These are phyloP conservation scores for Hypoxylon rickii DNA, from an alignment of 495 filamentous ascomycete genomes.

Conservation along the genomic window DNA sequence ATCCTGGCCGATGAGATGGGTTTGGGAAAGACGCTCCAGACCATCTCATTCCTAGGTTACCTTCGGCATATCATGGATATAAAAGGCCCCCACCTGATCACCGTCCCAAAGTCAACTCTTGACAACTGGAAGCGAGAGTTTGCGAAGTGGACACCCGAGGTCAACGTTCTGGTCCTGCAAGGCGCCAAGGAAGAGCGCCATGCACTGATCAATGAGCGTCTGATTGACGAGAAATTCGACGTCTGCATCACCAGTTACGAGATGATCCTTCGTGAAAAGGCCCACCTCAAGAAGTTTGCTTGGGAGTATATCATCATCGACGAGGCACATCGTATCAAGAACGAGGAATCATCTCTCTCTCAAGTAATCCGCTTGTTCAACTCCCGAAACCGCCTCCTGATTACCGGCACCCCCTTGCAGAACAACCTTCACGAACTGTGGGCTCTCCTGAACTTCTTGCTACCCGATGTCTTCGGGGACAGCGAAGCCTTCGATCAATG, in stretches of 20 bases:
- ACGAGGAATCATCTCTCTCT: conserved; percentile 95
- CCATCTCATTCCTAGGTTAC: conserved; percentile 93
- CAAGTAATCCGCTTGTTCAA: conserved; percentile 98
- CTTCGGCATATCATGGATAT: conserved; percentile 86
- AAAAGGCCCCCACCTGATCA: conserved; percentile 90
- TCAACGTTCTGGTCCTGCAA: conserved; percentile 92
- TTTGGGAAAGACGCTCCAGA: conserved; percentile 95
- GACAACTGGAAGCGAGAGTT: conserved; percentile 99
- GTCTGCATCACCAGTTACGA: conserved; percentile 96
- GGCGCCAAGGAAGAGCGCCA: conserved; percentile 94
- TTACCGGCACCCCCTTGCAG: conserved; percentile 96
- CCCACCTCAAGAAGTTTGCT: conserved; percentile 93
- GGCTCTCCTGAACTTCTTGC: conserved; percentile 94
- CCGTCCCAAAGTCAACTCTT: conserved; percentile 94
- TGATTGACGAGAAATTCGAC: conserved; percentile 90
- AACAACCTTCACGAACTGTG: conserved; percentile 99
- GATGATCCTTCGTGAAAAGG: conserved; percentile 94
- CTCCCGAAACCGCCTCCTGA: conserved; percentile 91
- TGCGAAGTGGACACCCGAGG: conserved; percentile 89
- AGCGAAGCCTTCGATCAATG: conserved; percentile 98
- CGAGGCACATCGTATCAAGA: conserved; percentile 99
- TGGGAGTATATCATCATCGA: conserved; percentile 99
- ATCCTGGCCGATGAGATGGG: conserved; percentile 99
- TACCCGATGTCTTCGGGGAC: conserved; percentile 97
- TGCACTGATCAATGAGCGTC: conserved; percentile 83